Evolutionary conservation across 2,329 filamentous ascomycete genomes (phyloP).

Genomic region (Arthroderma uncinatum): DNA sequence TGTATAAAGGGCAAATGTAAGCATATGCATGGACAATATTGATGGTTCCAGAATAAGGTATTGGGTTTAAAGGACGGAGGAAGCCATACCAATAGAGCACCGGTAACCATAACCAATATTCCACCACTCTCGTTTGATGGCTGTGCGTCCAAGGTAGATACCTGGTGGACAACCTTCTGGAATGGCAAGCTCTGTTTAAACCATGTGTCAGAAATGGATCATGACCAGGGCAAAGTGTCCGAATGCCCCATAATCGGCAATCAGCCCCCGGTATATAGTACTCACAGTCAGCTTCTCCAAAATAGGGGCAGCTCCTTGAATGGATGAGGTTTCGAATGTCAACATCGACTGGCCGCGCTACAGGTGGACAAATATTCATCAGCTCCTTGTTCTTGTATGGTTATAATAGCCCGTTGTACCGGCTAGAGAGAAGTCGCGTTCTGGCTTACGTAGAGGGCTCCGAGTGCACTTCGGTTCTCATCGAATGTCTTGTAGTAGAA

Average conservation of each 20-base stretch:
- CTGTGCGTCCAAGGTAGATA: conserved; percentile 72
- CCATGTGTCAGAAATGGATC: background rate
- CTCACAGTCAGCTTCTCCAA: conserved; percentile 70
- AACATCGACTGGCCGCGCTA: conserved; percentile 80
- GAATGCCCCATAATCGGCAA: background rate
- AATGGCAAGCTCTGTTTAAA: conserved; percentile 60
- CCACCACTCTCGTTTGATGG: conserved; percentile 55
- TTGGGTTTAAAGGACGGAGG: conserved; percentile 6
- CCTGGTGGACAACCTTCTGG: conserved; percentile 65
- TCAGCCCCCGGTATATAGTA: conserved; percentile 9
- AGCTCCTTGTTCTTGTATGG: background rate
- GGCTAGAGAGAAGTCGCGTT: background rate
- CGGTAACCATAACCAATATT: conserved; percentile 81
- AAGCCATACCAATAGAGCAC: conserved; percentile 61
- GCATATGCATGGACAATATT: background rate
- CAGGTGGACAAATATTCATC: conserved; percentile 4
- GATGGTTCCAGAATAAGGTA: background rate
- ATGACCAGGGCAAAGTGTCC: background rate
- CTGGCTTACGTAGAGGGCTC: conserved; percentile 61
- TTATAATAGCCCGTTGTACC: background rate
- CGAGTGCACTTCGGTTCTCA: conserved; percentile 52
- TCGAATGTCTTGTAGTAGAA: conserved; percentile 93
- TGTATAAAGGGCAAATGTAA: conserved; percentile 26
- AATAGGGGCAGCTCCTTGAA: conserved; percentile 55
- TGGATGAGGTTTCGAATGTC: conserved; percentile 69